phyloP scores from a whole-genome alignment of 2,329 filamentous ascomycete genomes.

The Paracoccidioides lutzii region DNA sequence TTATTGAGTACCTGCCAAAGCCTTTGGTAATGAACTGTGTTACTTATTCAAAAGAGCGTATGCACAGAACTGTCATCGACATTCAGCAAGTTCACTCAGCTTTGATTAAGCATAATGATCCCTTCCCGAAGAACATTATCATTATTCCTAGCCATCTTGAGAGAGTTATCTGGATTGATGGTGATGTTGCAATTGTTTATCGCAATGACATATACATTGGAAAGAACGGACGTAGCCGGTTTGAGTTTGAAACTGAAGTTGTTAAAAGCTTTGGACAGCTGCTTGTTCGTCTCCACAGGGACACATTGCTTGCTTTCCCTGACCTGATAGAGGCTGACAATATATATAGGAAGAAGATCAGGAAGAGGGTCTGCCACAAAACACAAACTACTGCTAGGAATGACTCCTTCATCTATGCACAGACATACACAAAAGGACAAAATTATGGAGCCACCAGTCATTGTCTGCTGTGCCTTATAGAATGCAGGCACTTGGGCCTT shows the following conservation, averaged over 20 bases:
- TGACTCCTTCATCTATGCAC: neutral
- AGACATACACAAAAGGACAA: neutral
- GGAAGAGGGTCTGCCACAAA: conserved; percentile 6
- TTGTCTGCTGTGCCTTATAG: too few relatives aligned
- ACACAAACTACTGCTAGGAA: conserved; percentile 11
- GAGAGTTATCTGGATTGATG: conserved; percentile 9
- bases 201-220: neutral
- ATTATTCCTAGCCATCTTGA: conserved; percentile 6
- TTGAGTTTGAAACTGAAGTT: neutral
- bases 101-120: conserved; percentile 11
- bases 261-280: conserved; percentile 5
- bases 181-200: conserved; percentile 3
- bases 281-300: conserved; percentile 6
- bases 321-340: conserved; percentile 3
- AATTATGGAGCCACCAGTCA: too few relatives aligned
- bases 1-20: conserved; percentile 11
- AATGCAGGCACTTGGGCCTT: too few relatives aligned
- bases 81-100: conserved; percentile 10
- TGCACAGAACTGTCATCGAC: conserved; percentile 6
- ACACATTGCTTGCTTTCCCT: neutral
- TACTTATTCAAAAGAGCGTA: conserved; percentile 9
- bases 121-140: conserved; percentile 11
- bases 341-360: conserved; percentile 10
- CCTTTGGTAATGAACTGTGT: conserved; percentile 8
- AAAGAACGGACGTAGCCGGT: neutral